Evolutionary conservation across 2,329 filamentous ascomycete genomes (phyloP), one percentile per base, ranked within the genome.

Genomic region (Aspergillus ochraceus): DNA sequence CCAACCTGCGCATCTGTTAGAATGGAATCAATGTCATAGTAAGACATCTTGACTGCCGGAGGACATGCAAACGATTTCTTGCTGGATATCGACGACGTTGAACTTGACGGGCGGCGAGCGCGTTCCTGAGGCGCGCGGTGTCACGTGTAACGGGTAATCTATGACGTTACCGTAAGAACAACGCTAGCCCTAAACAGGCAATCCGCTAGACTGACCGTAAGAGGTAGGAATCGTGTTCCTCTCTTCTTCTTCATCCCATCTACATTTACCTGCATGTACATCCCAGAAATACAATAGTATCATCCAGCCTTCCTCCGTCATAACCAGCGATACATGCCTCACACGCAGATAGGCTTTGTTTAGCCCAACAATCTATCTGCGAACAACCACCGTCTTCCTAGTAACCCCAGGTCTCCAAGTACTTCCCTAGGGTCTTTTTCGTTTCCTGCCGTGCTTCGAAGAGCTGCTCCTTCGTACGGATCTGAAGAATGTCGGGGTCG

Each of bases 21-120:
- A 45, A 80, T 80, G 12, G 77, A 77, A 60, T 81, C 78, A 55
- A 80, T 74, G 64, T 81, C 78, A 67, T 81, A 80, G 65, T 80
- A 81, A 14, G 77, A 76, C 77, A 79, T 59, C 3, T 52, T 20
- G 52, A 20, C 5, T 47, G 45, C 20, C 12, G 19, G 45, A 19
- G 45, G 10, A 5, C 45, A 22, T 22, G 45, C 45, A 24, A 47
- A 24, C 19, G 45, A 47, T 19, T 47, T 20, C 10, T 20, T 11
- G 22, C 45, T 9, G 8, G 6, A 46, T 10, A 47, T 47, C 19
- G 36, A 42, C 36, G 36, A 42, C 14, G 36, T 42, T 14, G 36
- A 42, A 42, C 36, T 42, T 8, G 32, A 36, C 32, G 32, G 12
- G 11, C 36, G 14, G 5, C 32, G 32, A 36, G 11, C 32, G 36